Evolutionary conservation across 179 eudicot species (phyloP).

Genomic region (Amaranthus tricolor): DNA sequence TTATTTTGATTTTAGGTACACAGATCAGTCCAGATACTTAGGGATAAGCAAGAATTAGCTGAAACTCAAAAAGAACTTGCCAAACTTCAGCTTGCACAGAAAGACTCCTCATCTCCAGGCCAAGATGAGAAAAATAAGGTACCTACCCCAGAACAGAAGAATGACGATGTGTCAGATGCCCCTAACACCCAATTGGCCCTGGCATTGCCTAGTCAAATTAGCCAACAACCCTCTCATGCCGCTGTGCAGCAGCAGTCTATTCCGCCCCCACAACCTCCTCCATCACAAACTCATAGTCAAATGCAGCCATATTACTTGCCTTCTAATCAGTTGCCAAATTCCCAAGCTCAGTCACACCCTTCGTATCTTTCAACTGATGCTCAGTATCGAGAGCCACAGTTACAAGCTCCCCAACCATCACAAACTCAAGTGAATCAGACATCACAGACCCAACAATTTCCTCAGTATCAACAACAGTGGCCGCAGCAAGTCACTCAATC

Average conservation of each 20-base stretch:
- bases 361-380: constrained; percentile 49
- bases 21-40: constrained; percentile 87
- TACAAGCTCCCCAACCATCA: constrained; percentile 40
- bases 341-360: constrained; percentile 45
- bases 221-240: constrained; percentile 55
- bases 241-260: constrained; percentile 46
- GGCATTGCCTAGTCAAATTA: constrained; percentile 68
- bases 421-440: constrained; percentile 55
- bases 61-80: constrained; percentile 94
- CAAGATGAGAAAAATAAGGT: constrained; percentile 53
- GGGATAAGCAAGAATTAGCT: constrained; percentile 96
- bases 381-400: constrained; percentile 47
- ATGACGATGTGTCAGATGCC: constrained; percentile 49
- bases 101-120: constrained; percentile 51
- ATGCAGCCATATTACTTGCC: constrained; percentile 58
- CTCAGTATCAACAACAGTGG: constrained; percentile 74
- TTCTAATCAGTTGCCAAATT: constrained; percentile 44
- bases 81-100: constrained; percentile 86
- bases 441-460: constrained; percentile 44
- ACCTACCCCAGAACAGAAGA: constrained; percentile 48
- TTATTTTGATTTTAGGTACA: constrained; percentile 56
- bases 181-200: constrained; percentile 84
- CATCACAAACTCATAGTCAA: constrained; percentile 48
- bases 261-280: constrained; percentile 42
- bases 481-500: constrained; percentile 56